Percentiles rank a stretch among this genome's conserved stretches.
Evolutionary conservation across 2,329 filamentous ascomycete genomes (phyloP).

Genomic region (Penicillium hordei): DNA sequence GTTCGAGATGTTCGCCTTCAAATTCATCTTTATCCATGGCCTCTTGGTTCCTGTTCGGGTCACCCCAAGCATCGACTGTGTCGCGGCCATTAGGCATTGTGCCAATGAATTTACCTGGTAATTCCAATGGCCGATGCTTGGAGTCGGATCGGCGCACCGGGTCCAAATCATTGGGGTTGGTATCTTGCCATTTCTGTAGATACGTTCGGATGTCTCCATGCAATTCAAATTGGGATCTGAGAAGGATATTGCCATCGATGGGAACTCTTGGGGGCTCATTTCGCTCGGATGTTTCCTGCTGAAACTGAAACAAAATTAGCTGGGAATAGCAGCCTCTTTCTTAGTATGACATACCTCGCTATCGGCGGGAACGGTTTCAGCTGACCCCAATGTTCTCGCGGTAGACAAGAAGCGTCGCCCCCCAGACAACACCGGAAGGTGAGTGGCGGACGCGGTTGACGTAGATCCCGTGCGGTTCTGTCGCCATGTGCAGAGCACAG

Average conservation of each 20-base stretch:
- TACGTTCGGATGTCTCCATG: conserved; percentile 44
- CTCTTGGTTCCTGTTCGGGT: conserved; percentile 27
- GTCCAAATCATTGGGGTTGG: conserved; percentile 31
- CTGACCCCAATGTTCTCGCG: conserved; percentile 12
- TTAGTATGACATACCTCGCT: conserved; percentile 2
- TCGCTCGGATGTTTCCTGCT: not conserved
- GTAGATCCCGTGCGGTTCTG: conserved; percentile 12
- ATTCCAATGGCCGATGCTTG: conserved; percentile 10
- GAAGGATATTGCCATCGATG: conserved; percentile 27
- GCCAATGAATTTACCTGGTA: conserved; percentile 25
- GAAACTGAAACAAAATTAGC: not conserved
- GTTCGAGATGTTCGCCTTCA: conserved; percentile 40
- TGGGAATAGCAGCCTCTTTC: not conserved
- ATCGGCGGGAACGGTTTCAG: not conserved
- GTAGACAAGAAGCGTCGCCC: conserved; percentile 12
- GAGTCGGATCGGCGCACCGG: conserved; percentile 29
- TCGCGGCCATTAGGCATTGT: conserved; percentile 39
- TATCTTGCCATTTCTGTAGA: conserved; percentile 42
- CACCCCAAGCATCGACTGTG: conserved; percentile 29
- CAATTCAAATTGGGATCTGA: conserved; percentile 37
- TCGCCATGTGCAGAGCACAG: conserved; percentile 12
- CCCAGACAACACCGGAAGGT: not conserved
- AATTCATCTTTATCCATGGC: conserved; percentile 31
- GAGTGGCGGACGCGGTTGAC: not conserved
- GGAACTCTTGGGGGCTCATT: not conserved